A percentile compares a stretch with the other conserved stretches of the same genome.
Evolutionary conservation across 176 grass and related monocot genomes (phyloP).

Genomic region (Musa troglodytarum): DNA sequence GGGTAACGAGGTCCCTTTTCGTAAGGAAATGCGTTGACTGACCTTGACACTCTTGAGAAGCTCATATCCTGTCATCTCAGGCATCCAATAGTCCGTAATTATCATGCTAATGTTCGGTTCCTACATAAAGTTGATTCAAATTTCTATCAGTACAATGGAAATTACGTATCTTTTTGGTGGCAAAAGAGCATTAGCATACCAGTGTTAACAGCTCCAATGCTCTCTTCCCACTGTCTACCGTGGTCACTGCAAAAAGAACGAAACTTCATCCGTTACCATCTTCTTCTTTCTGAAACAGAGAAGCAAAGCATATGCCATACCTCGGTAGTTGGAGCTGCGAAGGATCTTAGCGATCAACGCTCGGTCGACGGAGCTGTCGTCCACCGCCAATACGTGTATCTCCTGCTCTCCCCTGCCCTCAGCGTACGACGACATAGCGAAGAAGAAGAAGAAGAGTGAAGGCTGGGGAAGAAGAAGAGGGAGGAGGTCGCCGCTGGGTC

Average conservation of each 20-base stretch:
- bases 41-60: slow-evolving; percentile 47
- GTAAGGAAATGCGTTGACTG: background rate
- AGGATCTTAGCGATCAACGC: slow-evolving; percentile 51
- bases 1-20: background rate
- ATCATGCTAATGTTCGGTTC: slow-evolving; percentile 29
- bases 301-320: background rate
- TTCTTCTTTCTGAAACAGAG: background rate
- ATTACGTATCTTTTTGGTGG: background rate
- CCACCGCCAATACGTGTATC: slow-evolving; percentile 50
- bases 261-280: background rate
- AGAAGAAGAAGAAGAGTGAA: background rate
- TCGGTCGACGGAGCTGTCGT: slow-evolving; percentile 51
- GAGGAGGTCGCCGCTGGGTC: background rate
- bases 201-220: slow-evolving; percentile 43
- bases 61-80: slow-evolving; percentile 45
- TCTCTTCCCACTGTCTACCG: slow-evolving; percentile 43
- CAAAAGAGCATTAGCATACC: slow-evolving; percentile 1
- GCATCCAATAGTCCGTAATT: slow-evolving; percentile 48
- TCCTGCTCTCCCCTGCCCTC: slow-evolving; percentile 6
- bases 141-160: background rate
- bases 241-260: slow-evolving; percentile 21
- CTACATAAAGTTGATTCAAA: background rate
- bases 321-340: slow-evolving; percentile 48
- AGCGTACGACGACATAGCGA: background rate
- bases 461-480: background rate